A percentile compares a stretch with the other conserved stretches of the same genome.
Evolutionary conservation across 805 yeast species (phyloP).

Genomic region (Wickerhamomyces kurtzmanii): DNA sequence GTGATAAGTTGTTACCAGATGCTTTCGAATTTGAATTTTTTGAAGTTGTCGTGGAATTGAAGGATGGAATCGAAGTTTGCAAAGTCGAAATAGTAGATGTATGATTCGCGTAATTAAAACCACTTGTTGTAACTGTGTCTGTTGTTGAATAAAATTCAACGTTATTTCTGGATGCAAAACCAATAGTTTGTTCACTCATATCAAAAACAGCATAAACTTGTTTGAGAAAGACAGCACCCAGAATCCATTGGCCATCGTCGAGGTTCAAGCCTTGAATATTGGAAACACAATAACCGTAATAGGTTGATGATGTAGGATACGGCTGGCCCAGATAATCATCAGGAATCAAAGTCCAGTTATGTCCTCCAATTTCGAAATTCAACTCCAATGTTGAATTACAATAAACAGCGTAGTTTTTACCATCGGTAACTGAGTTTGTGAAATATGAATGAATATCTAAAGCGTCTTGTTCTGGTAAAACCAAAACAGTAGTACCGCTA

Average conservation of each 20-base stretch:
- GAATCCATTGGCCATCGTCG: slow-evolving; percentile 39
- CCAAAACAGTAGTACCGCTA: slow-evolving; percentile 58
- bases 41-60: slow-evolving; percentile 1
- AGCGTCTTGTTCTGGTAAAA: slow-evolving; percentile 47
- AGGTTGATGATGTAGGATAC: slow-evolving; percentile 24
- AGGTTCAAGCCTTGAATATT: slow-evolving; percentile 50
- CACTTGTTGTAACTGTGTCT: slow-evolving; percentile 1
- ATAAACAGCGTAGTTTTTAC: slow-evolving; percentile 50
- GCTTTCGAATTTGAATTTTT: too few species aligned
- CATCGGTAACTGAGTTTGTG: slow-evolving; percentile 39
- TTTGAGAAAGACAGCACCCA: slow-evolving; percentile 54
- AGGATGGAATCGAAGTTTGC: too few species aligned
- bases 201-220: slow-evolving; percentile 50
- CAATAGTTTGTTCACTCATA: slow-evolving; percentile 35
- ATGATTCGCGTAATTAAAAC: background rate
- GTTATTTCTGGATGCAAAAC: slow-evolving; percentile 37
- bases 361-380: slow-evolving; percentile 30
- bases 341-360: slow-evolving; percentile 34
- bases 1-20: too few species aligned
- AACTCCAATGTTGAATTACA: slow-evolving; percentile 38
- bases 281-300: slow-evolving; percentile 49
- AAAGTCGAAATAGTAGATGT: too few species aligned
- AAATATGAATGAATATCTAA: slow-evolving; percentile 42
- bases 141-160: slow-evolving; percentile 7
- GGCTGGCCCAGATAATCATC: slow-evolving; percentile 37